Conservation (phyloP, 371 early-diverging fungal genomes). For the Apophysomyces elegans region DNA sequence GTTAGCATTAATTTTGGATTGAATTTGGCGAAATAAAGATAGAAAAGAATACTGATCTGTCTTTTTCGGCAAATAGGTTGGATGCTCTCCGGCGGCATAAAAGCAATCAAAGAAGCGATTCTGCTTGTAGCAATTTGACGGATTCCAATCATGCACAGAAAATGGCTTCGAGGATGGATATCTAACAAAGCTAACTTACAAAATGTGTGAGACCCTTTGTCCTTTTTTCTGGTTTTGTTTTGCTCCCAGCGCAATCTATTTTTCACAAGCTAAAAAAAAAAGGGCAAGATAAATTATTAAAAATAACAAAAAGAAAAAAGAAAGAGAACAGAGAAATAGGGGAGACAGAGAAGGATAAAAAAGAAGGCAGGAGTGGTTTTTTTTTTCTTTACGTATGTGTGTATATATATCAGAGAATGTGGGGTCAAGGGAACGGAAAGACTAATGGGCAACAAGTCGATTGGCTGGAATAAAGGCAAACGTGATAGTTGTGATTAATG, state of each 20-base stretch:
- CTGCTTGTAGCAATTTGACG: neutral
- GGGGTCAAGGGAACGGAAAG: neutral
- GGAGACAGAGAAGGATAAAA: constrained; percentile 11
- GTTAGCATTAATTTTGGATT: constrained; percentile 4
- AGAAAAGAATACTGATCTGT: neutral
- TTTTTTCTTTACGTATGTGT: no score
- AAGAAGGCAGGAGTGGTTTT: neutral
- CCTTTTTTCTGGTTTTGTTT: neutral
- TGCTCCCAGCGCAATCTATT: neutral
- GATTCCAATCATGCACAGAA: neutral
- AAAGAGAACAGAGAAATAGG: neutral
- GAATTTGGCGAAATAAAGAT: neutral
- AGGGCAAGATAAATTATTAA: neutral
- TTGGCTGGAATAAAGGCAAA: constrained; percentile 49
- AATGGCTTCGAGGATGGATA: neutral
- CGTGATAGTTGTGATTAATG: constrained; percentile 40
- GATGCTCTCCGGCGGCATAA: constrained; percentile 37
- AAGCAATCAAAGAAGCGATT: constrained; percentile 24
- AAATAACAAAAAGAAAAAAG: neutral
- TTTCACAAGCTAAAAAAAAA: neutral
- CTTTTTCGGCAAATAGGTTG: constrained; percentile 18
- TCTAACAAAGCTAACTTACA: neutral
- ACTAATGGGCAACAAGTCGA: constrained; percentile 21
- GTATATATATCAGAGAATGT: neutral
- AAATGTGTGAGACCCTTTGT: neutral